Percentiles rank a stretch among this genome's conserved stretches.
Conservation (phyloP, 352 stramenopile species). For the Globisporangium polare region DNA sequence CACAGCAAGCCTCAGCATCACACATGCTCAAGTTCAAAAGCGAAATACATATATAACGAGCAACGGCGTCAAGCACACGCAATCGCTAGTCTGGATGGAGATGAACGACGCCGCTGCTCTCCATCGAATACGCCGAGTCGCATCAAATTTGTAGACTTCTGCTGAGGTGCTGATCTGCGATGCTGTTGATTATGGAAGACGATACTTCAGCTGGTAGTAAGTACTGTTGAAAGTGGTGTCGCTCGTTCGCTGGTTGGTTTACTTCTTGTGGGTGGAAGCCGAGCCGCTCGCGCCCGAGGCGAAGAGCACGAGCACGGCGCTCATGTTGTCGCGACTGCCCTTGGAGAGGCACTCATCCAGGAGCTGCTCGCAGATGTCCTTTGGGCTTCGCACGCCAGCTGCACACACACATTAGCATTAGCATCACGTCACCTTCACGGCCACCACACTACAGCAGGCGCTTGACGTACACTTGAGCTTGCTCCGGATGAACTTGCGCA, state of each 20-base stretch:
- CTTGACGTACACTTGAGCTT: slow-evolving; percentile 68
- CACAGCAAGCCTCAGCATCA: background rate
- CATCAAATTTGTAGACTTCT: no score
- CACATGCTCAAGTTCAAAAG: background rate
- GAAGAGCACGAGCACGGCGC: slow-evolving; percentile 80
- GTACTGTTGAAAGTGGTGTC: background rate
- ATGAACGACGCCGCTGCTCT: background rate
- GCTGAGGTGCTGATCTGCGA: background rate
- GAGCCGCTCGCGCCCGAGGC: slow-evolving; percentile 24
- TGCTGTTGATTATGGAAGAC: background rate
- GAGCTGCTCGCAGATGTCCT: slow-evolving; percentile 70
- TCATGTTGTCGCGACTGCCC: slow-evolving; percentile 88
- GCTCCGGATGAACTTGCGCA: slow-evolving; percentile 85
- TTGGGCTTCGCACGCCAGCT: slow-evolving; percentile 35
- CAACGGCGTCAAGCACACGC: background rate
- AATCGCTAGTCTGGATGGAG: background rate
- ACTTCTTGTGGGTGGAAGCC: slow-evolving; percentile 16
- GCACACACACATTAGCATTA: background rate
- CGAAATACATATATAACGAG: slow-evolving; percentile 5
- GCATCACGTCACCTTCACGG: background rate
- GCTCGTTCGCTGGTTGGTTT: background rate
- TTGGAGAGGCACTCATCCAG: slow-evolving; percentile 81
- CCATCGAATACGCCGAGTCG: background rate
- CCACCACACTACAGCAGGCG: background rate
- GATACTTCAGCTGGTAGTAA: background rate